Evolutionary conservation across 129 eudicot genomes (phyloP).

Genomic region (Artemisia tridentata): DNA sequence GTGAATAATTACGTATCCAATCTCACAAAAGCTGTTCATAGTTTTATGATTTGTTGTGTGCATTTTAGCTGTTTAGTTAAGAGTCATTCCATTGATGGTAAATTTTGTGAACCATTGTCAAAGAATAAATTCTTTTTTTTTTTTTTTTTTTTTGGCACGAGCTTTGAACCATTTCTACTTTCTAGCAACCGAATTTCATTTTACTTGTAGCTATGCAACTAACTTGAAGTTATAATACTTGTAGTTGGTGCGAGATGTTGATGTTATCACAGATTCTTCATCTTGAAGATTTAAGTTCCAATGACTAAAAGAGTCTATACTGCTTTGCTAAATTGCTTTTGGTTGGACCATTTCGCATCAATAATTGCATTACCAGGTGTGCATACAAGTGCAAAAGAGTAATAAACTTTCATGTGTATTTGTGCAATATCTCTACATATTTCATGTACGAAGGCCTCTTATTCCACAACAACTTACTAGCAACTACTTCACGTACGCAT

Average conservation of each 20-base stretch:
- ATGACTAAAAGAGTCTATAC: conserved; percentile 18
- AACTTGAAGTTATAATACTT: conserved; percentile 2
- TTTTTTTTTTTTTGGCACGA: conserved; percentile 28
- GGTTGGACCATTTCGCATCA: conserved; percentile 28
- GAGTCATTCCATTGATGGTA: conserved; percentile 47
- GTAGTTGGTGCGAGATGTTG: background rate
- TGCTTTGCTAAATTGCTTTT: conserved; percentile 31
- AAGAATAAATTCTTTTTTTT: conserved; percentile 36
- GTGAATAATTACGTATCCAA: conserved; percentile 55
- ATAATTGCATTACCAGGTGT: conserved; percentile 28
- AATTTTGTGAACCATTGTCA: conserved; percentile 42
- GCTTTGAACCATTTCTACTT: background rate
- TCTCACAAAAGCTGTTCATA: conserved; percentile 42
- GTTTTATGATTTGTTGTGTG: conserved; percentile 61
- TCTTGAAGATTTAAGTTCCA: conserved; percentile 30
- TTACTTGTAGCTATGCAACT: background rate
- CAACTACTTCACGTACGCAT: too few relatives aligned
- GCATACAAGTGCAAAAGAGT: conserved; percentile 21
- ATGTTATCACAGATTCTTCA: background rate
- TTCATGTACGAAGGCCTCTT: too few relatives aligned
- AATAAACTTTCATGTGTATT: too few relatives aligned
- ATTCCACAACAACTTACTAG: too few relatives aligned
- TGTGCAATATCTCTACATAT: too few relatives aligned
- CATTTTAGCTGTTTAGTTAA: conserved; percentile 44
- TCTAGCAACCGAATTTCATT: background rate